Evolutionary conservation across 2,329 filamentous ascomycete genomes (phyloP).

Genomic region (Massarina eburnea): DNA sequence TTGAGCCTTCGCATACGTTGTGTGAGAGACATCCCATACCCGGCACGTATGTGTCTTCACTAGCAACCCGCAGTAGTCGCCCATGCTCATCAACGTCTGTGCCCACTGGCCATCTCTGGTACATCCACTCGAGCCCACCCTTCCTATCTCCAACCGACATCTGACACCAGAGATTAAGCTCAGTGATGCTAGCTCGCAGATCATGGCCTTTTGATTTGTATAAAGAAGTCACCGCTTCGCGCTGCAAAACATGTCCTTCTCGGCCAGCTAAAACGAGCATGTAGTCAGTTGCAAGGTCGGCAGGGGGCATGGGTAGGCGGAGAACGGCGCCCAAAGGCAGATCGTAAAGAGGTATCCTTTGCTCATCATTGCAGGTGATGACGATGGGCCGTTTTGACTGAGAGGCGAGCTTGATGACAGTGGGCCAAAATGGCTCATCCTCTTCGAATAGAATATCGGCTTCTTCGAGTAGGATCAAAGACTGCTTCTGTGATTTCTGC

Average conservation of each 20-base stretch:
- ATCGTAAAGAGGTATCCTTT: constrained; percentile 71
- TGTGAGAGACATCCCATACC: constrained; percentile 78
- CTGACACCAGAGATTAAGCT: constrained; percentile 96
- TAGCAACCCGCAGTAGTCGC: constrained; percentile 74
- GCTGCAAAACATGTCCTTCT: constrained; percentile 79
- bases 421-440: constrained; percentile 92
- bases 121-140: constrained; percentile 88
- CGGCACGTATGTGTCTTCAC: constrained; percentile 72
- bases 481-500: constrained; percentile 74
- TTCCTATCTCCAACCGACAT: constrained; percentile 89
- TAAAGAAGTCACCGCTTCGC: constrained; percentile 67
- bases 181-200: constrained; percentile 76
- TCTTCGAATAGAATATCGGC: constrained; percentile 93
- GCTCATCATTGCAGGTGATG: constrained; percentile 92
- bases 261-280: constrained; percentile 80
- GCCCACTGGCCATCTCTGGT: constrained; percentile 73
- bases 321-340: constrained; percentile 86
- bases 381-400: constrained; percentile 91
- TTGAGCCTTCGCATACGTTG: constrained; percentile 54
- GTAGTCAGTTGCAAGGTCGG: constrained; percentile 73
- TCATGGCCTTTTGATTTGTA: constrained; percentile 72
- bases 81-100: constrained; percentile 68
- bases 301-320: constrained; percentile 68
- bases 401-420: constrained; percentile 72
- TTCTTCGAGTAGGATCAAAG: constrained; percentile 90